Conservation (phyloP, 768 basidiomycete genomes). For the Calocera cornea region DNA sequence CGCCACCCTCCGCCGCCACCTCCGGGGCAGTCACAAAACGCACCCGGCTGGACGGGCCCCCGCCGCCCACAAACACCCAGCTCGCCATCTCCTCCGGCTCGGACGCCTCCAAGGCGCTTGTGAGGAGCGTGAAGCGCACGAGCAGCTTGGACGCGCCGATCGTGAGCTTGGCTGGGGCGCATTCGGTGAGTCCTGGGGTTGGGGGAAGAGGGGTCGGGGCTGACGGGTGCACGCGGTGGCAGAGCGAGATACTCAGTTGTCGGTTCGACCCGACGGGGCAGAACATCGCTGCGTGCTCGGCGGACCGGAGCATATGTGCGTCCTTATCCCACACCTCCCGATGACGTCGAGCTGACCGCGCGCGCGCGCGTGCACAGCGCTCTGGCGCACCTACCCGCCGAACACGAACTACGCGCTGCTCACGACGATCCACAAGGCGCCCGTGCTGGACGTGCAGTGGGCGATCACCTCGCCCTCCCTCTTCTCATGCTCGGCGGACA, state of each 20-base stretch:
- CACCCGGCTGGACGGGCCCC: neutral
- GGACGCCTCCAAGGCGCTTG: conserved; percentile 60
- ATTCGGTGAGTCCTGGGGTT: conserved; percentile 45
- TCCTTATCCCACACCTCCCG: conserved; percentile 19
- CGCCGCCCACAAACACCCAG: conserved; percentile 32
- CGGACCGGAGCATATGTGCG: conserved; percentile 82
- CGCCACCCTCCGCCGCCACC: neutral
- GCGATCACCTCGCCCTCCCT: conserved; percentile 57
- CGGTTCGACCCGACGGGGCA: conserved; percentile 90
- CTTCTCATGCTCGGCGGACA: conserved; percentile 85
- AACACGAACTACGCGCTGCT: conserved; percentile 87
- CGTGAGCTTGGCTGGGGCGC: conserved; percentile 75
- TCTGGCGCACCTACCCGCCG: conserved; percentile 85
- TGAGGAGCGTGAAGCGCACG: conserved; percentile 81
- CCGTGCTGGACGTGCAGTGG: conserved; percentile 88
- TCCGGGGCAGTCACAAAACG: neutral
- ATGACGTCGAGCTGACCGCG: too few relatives aligned
- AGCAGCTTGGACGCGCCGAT: conserved; percentile 89
- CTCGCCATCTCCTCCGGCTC: conserved; percentile 67
- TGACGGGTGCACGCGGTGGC: neutral
- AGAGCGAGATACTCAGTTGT: conserved; percentile 83
- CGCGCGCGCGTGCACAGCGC: too few relatives aligned
- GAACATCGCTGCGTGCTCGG: conserved; percentile 82
- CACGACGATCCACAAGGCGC: conserved; percentile 71
- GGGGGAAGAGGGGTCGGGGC: neutral